phyloP scores from a whole-genome alignment of 2,329 filamentous ascomycete genomes.

The Fusarium sp. region DNA sequence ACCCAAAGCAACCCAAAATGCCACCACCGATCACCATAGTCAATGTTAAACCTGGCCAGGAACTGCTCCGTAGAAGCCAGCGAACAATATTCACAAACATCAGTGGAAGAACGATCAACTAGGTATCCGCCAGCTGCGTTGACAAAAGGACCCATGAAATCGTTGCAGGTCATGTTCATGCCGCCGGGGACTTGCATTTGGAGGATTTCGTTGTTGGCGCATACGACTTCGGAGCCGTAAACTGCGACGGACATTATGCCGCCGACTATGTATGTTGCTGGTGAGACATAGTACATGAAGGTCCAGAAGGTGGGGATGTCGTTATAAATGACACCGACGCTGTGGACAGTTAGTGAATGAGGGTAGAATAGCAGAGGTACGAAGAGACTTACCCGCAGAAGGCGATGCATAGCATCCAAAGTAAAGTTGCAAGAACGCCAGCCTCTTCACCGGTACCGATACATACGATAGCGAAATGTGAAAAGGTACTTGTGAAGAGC shows the following conservation, averaged over 20 bases:
- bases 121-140: constrained; percentile 60
- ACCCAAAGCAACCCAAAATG: constrained; percentile 67
- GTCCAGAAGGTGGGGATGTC: constrained; percentile 76
- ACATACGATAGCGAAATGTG: constrained; percentile 43
- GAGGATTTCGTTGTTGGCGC: constrained; percentile 59
- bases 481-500: constrained; percentile 46
- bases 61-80: constrained; percentile 55
- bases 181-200: constrained; percentile 65
- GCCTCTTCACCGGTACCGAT: constrained; percentile 41
- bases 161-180: constrained; percentile 60
- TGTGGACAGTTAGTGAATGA: constrained; percentile 43
- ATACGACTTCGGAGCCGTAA: constrained; percentile 37
- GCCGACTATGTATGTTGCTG: constrained; percentile 75
- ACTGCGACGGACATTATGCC: constrained; percentile 63
- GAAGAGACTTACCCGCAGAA: constrained; percentile 52
- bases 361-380: accelerated
- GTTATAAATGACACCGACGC: constrained; percentile 69
- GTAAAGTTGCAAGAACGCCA: constrained; percentile 55
- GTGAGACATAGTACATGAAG: constrained; percentile 76
- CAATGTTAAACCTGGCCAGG: constrained; percentile 55
- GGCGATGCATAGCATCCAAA: constrained; percentile 45
- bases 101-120: constrained; percentile 55
- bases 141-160: constrained; percentile 62
- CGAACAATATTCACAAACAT: constrained; percentile 59
- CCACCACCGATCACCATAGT: constrained; percentile 64